Evolutionary conservation across 1,284 basidiomycete genomes (phyloP), one percentile per base, ranked within the genome.

Genomic region (Anthracocystis panici-leucophaei): DNA sequence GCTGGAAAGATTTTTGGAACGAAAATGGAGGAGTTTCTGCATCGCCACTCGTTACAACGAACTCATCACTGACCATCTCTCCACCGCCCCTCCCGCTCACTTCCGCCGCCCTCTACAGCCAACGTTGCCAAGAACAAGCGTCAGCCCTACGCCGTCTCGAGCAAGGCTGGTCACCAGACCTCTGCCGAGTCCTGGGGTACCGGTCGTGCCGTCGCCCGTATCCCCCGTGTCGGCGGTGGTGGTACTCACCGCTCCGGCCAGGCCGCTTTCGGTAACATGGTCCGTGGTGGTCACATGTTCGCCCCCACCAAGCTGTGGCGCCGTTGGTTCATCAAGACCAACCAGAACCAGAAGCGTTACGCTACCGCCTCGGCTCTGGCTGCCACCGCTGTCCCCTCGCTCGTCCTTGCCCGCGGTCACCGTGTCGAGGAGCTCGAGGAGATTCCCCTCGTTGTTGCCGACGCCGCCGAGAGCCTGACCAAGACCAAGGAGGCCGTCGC

Each of bases 251-350:
- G 97, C 84, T 96, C 96, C 74, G 96, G 96, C 75, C 80, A 94
- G 92, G 97, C 94, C 86, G 95, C 96, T 45, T 98, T 99, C 89
- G 97, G 96, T 87, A 83, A 84, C 82, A 82, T 82, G 80, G 81
- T 75, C 74, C 84, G 84, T 50, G 95, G 96, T 86, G 97, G 96
- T 90, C 95, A 96, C 87, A 99, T 99, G 96, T 99, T 99, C 88
- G 95, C 96, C 49, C 96, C 97, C 46, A 99, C 96, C 88, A 98
- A 97, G 90, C 94, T 92, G 86, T 99, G 96, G 96, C 92, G 97
- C 88, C 96, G 92, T 87, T 99, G 97, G 97, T 96, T 98, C 89
- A 93, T 99, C 89, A 99, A 98, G 90, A 93, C 95, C 78, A 97
- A 97, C 92, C 93, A 95, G 90, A 97, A 96, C 90, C 96, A 99